Base-by-base conservation (phyloP, 352 stramenopile genomes). In the Phytophthora palmivora region DNA sequence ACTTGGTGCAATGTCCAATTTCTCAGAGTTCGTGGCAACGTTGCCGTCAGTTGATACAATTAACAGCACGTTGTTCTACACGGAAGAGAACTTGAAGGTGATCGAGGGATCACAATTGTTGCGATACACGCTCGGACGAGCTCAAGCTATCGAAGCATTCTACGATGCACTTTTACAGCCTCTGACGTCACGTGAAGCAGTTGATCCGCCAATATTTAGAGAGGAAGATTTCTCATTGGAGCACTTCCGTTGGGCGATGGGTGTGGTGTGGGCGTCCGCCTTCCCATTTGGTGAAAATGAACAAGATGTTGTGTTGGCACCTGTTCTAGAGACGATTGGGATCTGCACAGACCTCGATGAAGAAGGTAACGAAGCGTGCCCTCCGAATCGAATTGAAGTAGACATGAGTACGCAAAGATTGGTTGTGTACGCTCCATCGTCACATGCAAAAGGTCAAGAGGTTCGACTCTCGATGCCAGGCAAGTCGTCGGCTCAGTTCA, bases 1-100 rank as follows among this genome's bases (percentile, higher is more conserved):
- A 16, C 61, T 84, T 10, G 74, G 74, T 15, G 28, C 26, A 0
- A 36, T 39, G 5, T 86, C 76, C 37, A 82, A 79, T 43, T 86
- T 80, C 52, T 78, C 68, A 1, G 42, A 62, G 22, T 62, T 80
- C 39, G 39, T 86, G 0, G 22, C 72, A 3, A 47, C 50, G 10
- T 55, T 86, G n/a, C 68, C 76, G 0, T 15, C 21, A 14, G 26
- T 43, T 15, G 55, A 51, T 0, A 36, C 26, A 9, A 43, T 82
- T 24, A 78, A 86, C 38, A 82, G 71, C 47, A 73, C 74, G 10
- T 53, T 83, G 34, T 86, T 84, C 59, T 86, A 80, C 46, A 55
- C 48, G 9, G 42, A 70, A 9, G 56, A 68, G 15, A 47, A 80
- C 33, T 32, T 80, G n/a, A 61, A 72, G 16, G 50, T 64, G 21